Evolutionary conservation across 768 basidiomycete species (phyloP), one percentile per base, ranked within the genome.

Genomic region (Suillus luteus): DNA sequence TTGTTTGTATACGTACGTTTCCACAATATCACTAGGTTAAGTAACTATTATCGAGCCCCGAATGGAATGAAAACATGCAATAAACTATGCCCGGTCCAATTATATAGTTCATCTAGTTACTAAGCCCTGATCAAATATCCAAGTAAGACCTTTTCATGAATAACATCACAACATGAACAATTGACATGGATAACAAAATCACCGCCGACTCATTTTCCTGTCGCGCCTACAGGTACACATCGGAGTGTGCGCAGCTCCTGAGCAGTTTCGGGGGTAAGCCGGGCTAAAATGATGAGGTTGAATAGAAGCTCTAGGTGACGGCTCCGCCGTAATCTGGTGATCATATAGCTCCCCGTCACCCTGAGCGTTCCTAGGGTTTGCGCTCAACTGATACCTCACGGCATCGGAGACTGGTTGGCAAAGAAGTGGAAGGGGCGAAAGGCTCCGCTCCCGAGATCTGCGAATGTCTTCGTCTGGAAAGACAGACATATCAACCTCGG

Each of bases 331-430:
- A 41, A 58, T 58, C 24, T 27, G 57, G 38, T 41, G 17, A 41
- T 58, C 57, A 58, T 58, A 40, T 41, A 40, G 1, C 40, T 58
- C 57, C 40, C 27, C 57, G 17, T 58, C 57, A 41, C 38, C 55
- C 38, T 40, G 55, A 57, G 55, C 15, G 37, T 27, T 24, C 37
- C 35, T 58, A 58, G 17, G 27, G 27, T 41, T 41, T 41, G 38
- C 24, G 57, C 57, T 71, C 60, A 76, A 51, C 24, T 73, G 76
- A 62, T 75, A 77, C 61, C 74, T 61, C 55, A 75, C 43, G 10
- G 68, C 68, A 55, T 75, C 74, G 24, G 76, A 77, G 3, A 75
- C 76, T 3, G 74, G 74, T 62, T 76, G 74, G 49, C 74, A 75
- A 49, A 75, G 76, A 62, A 75, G 57, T 6, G 74, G 75, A 10